Conservation (phyloP, 164 flowering plant genomes). For the Amborella trichopoda region DNA sequence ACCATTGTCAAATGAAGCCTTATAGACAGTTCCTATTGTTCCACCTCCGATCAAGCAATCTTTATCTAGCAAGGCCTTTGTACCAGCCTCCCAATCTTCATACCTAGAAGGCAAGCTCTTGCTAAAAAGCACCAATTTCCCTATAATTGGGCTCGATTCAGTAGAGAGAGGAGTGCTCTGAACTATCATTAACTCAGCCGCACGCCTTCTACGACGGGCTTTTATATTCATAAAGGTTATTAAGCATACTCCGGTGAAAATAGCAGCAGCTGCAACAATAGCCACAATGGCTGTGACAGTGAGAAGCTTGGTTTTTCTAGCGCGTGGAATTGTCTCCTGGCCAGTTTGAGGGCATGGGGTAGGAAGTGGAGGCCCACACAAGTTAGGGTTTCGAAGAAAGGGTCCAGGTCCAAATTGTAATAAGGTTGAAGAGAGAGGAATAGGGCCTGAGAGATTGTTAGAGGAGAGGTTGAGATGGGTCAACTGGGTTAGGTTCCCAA, state of each 20-base stretch:
- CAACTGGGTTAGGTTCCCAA: slow-evolving; percentile 42
- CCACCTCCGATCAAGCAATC: slow-evolving; percentile 82
- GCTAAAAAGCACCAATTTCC: slow-evolving; percentile 92
- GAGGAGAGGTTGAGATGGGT: slow-evolving; percentile 63
- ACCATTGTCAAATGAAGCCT: slow-evolving; percentile 70
- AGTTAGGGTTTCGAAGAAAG: slow-evolving; percentile 56
- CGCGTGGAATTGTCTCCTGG: slow-evolving; percentile 9
- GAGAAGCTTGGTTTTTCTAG: slow-evolving; percentile 31
- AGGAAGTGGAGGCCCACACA: slow-evolving; percentile 66
- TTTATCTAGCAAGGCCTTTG: slow-evolving; percentile 86
- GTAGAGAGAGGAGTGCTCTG: slow-evolving; percentile 76
- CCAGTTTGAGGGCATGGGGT: slow-evolving; percentile 32
- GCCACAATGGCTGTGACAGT: slow-evolving; percentile 74
- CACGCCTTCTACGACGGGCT: slow-evolving; percentile 33
- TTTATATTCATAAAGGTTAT: slow-evolving; percentile 52
- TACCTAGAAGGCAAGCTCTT: slow-evolving; percentile 83
- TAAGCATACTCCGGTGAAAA: slow-evolving; percentile 69
- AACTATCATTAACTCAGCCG: slow-evolving; percentile 25
- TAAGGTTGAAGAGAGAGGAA: slow-evolving; percentile 38
- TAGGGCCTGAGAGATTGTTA: slow-evolving; percentile 64
- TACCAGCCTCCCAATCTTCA: slow-evolving; percentile 97
- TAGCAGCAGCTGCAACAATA: slow-evolving; percentile 84
- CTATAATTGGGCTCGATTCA: slow-evolving; percentile 72
- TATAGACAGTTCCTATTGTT: slow-evolving; percentile 80
- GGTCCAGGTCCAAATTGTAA: slow-evolving; percentile 52